Conservation (phyloP, 768 basidiomycete genomes). For the Boletus sensibilis region DNA sequence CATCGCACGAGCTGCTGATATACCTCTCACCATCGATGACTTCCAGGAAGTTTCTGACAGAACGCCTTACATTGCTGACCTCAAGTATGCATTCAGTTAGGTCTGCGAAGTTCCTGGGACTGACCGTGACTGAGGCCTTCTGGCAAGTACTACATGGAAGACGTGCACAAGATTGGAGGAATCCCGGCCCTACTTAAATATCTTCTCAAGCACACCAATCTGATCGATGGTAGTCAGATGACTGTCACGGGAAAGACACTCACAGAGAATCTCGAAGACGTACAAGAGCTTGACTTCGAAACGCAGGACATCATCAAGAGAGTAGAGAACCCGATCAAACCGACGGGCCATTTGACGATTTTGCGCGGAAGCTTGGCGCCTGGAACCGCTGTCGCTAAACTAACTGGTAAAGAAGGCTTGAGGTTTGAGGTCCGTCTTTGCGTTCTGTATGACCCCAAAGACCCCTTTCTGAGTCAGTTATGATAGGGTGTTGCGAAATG, state of each 20-base stretch:
- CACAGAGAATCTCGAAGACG: conserved; percentile 82
- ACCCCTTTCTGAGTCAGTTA: conserved; percentile 1
- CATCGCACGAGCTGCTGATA: conserved; percentile 78
- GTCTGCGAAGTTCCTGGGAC: background rate
- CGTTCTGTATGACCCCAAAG: background rate
- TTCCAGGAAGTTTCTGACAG: conserved; percentile 79
- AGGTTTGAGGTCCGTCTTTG: conserved; percentile 62
- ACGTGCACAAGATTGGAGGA: conserved; percentile 82
- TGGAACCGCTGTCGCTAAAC: conserved; percentile 84
- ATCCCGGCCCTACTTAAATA: conserved; percentile 85
- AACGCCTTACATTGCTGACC: conserved; percentile 83
- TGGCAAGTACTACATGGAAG: conserved; percentile 88
- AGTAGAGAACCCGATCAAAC: conserved; percentile 78
- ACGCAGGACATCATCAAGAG: conserved; percentile 75
- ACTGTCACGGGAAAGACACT: conserved; percentile 93
- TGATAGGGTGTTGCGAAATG: conserved; percentile 70
- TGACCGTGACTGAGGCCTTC: conserved; percentile 53
- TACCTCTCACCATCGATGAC: conserved; percentile 77
- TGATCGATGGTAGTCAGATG: conserved; percentile 79
- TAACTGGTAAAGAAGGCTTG: conserved; percentile 90
- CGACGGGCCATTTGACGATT: conserved; percentile 84
- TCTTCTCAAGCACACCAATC: conserved; percentile 69
- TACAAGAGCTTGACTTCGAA: conserved; percentile 65
- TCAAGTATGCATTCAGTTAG: conserved; percentile 49
- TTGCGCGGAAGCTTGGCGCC: conserved; percentile 88